phyloP scores from a whole-genome alignment of 1,139 yeast genomes.

The Geotrichum aggregatum region DNA sequence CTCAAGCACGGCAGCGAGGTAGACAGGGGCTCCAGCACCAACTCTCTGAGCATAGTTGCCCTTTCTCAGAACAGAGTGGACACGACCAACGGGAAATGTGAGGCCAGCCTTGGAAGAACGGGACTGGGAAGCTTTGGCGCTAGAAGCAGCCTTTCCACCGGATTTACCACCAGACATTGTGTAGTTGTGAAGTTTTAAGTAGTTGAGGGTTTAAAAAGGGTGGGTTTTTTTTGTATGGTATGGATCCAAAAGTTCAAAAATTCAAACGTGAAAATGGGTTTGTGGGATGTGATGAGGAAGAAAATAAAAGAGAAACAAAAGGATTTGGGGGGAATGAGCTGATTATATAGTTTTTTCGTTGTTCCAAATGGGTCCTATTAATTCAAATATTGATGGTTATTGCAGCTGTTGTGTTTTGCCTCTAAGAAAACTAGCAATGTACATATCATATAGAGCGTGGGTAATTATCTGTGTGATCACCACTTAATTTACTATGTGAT shows the following conservation, averaged over 20 bases:
- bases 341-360: neutral
- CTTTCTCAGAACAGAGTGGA: slow-evolving; percentile 92
- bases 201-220: neutral
- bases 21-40: slow-evolving; percentile 98
- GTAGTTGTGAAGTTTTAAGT: slow-evolving; percentile 26
- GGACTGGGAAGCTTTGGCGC: slow-evolving; percentile 92
- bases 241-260: neutral
- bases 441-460: too few relatives aligned
- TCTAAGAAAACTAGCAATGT: too few relatives aligned
- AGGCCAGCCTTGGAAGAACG: slow-evolving; percentile 98
- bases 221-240: slow-evolving; percentile 5
- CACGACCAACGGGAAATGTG: slow-evolving; percentile 99
- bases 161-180: slow-evolving; percentile 95
- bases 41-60: slow-evolving; percentile 99
- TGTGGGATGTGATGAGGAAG: neutral
- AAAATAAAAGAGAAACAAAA: neutral
- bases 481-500: too few relatives aligned
- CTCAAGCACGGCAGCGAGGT: slow-evolving; percentile 93
- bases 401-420: too few relatives aligned
- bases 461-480: too few relatives aligned
- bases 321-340: neutral
- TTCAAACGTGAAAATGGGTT: neutral
- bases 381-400: too few relatives aligned
- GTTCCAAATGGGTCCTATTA: too few relatives aligned
- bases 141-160: slow-evolving; percentile 88